phyloP scores from a whole-genome alignment of 768 basidiomycete species.

The Collybia mongolica region DNA sequence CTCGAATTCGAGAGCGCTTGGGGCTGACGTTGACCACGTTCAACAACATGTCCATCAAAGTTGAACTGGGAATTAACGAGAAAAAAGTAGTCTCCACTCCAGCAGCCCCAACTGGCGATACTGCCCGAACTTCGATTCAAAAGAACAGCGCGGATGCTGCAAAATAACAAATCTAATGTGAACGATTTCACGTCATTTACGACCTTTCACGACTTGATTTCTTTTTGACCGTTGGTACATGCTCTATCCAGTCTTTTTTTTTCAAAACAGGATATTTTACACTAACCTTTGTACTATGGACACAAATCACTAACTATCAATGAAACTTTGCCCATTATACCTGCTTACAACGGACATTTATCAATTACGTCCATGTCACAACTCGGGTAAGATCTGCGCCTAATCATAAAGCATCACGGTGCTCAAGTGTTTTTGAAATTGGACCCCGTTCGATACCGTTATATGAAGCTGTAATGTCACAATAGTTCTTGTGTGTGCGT shows the following conservation, averaged over 20 bases:
- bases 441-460: too few species aligned
- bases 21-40: slow-evolving; percentile 61
- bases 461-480: too few species aligned
- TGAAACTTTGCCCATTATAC: too few species aligned
- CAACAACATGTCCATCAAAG: slow-evolving; percentile 44
- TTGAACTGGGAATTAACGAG: slow-evolving; percentile 39
- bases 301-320: too few species aligned
- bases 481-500: too few species aligned
- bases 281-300: neutral
- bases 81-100: slow-evolving; percentile 24
- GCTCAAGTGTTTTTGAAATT: too few species aligned
- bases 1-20: slow-evolving; percentile 46
- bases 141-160: neutral
- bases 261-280: neutral
- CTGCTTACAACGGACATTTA: too few species aligned
- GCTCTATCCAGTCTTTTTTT: neutral
- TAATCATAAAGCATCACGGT: too few species aligned
- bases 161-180: neutral
- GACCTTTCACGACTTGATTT: neutral
- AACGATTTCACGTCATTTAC: neutral
- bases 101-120: neutral
- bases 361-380: too few species aligned
- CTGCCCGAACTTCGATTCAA: neutral
- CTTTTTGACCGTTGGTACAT: neutral
- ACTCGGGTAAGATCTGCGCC: too few species aligned